Percentiles rank a stretch among this genome's conserved stretches.
These are phyloP conservation scores for Boletus coccyginus DNA, from an alignment of 768 basidiomycete species.

Conservation along the genomic window DNA sequence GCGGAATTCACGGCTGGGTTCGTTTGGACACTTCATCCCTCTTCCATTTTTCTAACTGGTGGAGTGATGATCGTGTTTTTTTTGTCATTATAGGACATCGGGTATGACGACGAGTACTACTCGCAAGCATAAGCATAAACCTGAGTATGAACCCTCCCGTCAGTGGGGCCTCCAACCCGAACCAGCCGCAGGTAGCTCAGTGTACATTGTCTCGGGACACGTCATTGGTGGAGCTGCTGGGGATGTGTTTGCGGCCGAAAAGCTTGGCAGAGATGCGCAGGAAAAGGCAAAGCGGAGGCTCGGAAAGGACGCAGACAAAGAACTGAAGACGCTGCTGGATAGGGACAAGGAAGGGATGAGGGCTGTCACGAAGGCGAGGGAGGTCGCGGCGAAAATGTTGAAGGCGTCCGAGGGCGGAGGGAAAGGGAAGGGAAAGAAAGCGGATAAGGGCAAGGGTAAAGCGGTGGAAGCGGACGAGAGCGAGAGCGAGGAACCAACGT, in stretches of 20 bases:
- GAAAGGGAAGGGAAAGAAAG: conserved; percentile 14
- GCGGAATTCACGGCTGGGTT: conserved; percentile 87
- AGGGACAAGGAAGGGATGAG: conserved; percentile 68
- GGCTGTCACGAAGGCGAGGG: conserved; percentile 58
- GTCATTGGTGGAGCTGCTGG: conserved; percentile 51
- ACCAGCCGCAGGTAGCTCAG: conserved; percentile 40
- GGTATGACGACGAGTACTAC: conserved; percentile 55
- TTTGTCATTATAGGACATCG: conserved; percentile 52
- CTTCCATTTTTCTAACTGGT: not conserved
- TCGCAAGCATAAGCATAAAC: conserved; percentile 50
- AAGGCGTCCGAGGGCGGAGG: conserved; percentile 16
- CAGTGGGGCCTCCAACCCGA: conserved; percentile 75
- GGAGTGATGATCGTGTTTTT: not conserved
- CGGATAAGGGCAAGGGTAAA: conserved; percentile 17
- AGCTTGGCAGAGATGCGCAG: conserved; percentile 76
- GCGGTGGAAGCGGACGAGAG: conserved; percentile 4
- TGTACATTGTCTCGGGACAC: conserved; percentile 82
- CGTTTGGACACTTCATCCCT: conserved; percentile 19
- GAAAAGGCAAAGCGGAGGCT: conserved; percentile 67
- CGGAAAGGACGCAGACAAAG: conserved; percentile 57
- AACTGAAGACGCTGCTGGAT: conserved; percentile 57
- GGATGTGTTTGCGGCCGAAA: conserved; percentile 58
- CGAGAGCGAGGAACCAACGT: conserved; percentile 13
- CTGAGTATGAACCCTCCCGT: conserved; percentile 62
- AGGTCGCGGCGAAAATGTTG: conserved; percentile 36